Evolutionary conservation across 2,329 filamentous ascomycete species (phyloP), one percentile per base, ranked within the genome.

Genomic region (Aspergillus latus): DNA sequence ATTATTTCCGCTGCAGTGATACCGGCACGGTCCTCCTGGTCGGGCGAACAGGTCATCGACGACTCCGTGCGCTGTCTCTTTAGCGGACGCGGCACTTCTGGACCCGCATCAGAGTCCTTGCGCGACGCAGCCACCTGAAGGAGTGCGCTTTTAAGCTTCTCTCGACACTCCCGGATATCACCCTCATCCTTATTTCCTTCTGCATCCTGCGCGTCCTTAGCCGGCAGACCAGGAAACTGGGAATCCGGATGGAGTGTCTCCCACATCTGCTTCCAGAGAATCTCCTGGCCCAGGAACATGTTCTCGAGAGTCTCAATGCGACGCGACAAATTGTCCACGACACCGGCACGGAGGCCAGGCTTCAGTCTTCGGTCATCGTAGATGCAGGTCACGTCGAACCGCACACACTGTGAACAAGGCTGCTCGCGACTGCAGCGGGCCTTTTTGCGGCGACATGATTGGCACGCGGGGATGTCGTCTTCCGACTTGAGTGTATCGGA

Each of bases 381-480:
- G 8, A 72, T 54, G 45, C 72, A 74, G 7, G 65, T 51, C 5
- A 68, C 59, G 34, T 63, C 69, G 57, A 70, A 71, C 36, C 68
- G 62, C 2, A 68, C 59, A 49, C 76, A 79, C 49, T 77, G 72
- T 0, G 75, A 72, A 57, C 78, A 80, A 6, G 77, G 77, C 48
- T 76, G 73, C 29, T 68, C 64, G 26, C 76, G 66, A 28, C 74
- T 74, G 62, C 77, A 80, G 43, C 75, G 76, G 13, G 77, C 72
- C 49, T 80, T 79, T 61, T 76, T 78, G 50, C 72, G 75, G 4
- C 76, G 73, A 61, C 77, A 80, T 0, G 74, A 69, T 51, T 77
- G 74, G 46, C 76, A 79, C 21, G 63, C 63, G 1, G 64, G 62
- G 3, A 62, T 54, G 9, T 62, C 55, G 10, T 64, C 62, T 11